A percentile compares a stretch with the other conserved stretches of the same genome.
Conservation (phyloP, 805 yeast species). For the Candida golubevii region DNA sequence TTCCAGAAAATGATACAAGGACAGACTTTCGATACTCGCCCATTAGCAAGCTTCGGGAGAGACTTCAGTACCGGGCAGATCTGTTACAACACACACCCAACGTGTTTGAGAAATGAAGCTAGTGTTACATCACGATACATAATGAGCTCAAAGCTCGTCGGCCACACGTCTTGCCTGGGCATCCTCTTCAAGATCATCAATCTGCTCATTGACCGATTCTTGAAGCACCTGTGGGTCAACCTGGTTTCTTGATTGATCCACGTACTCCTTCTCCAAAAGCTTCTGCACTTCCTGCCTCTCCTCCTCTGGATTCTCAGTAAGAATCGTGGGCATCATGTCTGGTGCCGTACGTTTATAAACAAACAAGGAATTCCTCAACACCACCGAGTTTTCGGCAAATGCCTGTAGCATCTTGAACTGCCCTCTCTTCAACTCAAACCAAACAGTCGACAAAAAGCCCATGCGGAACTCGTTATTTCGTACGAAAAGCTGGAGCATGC, state of each 20-base stretch:
- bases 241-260: constrained; percentile 6
- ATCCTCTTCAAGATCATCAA: constrained; percentile 18
- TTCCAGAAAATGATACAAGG: constrained; percentile 29
- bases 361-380: constrained; percentile 21
- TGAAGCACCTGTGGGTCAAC: constrained; percentile 16
- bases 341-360: constrained; percentile 25
- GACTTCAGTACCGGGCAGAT: constrained; percentile 12
- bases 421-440: constrained; percentile 8
- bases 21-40: constrained; percentile 30
- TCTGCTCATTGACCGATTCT: constrained; percentile 21
- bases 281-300: constrained; percentile 5
- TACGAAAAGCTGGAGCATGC: constrained; percentile 1
- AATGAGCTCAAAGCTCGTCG: constrained; percentile 8
- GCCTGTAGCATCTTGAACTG: constrained; percentile 2
- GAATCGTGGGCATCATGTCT: constrained; percentile 9
- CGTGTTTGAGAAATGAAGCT: not conserved
- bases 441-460: not conserved
- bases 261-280: constrained; percentile 8
- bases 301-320: constrained; percentile 1
- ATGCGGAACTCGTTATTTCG: constrained; percentile 1
- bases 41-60: constrained; percentile 24
- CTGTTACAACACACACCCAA: constrained; percentile 3
- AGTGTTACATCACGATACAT: not conserved
- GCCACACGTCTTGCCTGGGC: not conserved
- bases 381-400: constrained; percentile 1